phyloP scores from a whole-genome alignment of 2,329 filamentous ascomycete species.

The Trichothecium roseum region DNA sequence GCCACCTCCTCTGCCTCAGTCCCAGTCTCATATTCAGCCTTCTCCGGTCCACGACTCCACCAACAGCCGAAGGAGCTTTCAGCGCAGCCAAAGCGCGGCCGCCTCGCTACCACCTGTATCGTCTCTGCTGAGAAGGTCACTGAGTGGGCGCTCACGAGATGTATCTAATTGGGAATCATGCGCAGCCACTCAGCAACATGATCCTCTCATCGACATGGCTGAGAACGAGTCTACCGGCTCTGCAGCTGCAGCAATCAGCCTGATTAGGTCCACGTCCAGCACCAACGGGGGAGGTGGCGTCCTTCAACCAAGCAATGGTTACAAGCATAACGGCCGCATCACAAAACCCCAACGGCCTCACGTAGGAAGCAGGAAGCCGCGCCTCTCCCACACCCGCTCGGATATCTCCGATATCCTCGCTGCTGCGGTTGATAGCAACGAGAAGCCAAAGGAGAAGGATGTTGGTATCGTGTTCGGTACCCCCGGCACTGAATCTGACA shows the following conservation, averaged over 20 bases:
- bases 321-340: conserved; percentile 52
- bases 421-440: background rate
- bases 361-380: conserved; percentile 9
- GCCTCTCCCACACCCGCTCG: background rate
- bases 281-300: conserved; percentile 40
- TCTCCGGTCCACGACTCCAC: conserved; percentile 1
- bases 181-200: conserved; percentile 69
- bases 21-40: background rate
- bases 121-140: conserved; percentile 16
- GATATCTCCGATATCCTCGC: background rate
- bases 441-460: conserved; percentile 14
- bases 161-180: conserved; percentile 87
- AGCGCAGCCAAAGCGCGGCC: conserved; percentile 62
- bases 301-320: conserved; percentile 40
- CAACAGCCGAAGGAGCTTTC: conserved; percentile 33
- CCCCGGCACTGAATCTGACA: conserved; percentile 62
- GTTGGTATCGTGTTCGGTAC: conserved; percentile 29
- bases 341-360: conserved; percentile 16
- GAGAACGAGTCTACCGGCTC: conserved; percentile 73
- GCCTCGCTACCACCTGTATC: conserved; percentile 13
- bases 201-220: conserved; percentile 70
- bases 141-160: conserved; percentile 70
- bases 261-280: conserved; percentile 50
- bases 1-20: conserved; percentile 41
- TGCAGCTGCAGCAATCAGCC: conserved; percentile 69